A percentile compares a stretch with the other conserved stretches of the same genome.
These are phyloP conservation scores for Postia placenta DNA, from an alignment of 768 basidiomycete genomes.

Conservation along the genomic window DNA sequence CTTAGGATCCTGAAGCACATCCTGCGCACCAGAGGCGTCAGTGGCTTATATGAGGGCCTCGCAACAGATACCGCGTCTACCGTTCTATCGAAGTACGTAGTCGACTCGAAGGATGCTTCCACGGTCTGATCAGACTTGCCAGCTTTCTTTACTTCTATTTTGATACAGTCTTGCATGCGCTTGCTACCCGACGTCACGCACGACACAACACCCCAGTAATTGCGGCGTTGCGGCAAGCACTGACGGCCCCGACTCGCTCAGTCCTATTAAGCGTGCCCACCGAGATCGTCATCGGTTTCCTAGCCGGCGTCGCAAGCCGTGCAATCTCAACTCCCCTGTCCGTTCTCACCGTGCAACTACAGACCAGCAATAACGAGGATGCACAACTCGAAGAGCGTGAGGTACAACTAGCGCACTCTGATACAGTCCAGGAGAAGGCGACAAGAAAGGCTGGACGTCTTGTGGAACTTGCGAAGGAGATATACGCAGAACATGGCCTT, in stretches of 20 bases:
- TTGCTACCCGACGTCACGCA: constrained; percentile 29
- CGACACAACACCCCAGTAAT: constrained; percentile 1
- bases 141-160: constrained; percentile 60
- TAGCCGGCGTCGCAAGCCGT: constrained; percentile 51
- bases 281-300: constrained; percentile 49
- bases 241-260: constrained; percentile 10
- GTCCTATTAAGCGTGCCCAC: constrained; percentile 31
- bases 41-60: constrained; percentile 46
- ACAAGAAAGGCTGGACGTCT: constrained; percentile 6
- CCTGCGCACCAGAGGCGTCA: constrained; percentile 33
- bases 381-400: too few relatives aligned
- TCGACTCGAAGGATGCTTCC: too few relatives aligned
- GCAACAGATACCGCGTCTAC: constrained; percentile 48
- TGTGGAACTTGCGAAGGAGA: constrained; percentile 28
- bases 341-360: constrained; percentile 49
- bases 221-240: constrained; percentile 2
- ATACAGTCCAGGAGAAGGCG: not conserved
- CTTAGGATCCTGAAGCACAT: constrained; percentile 32
- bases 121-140: too few relatives aligned
- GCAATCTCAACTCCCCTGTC: constrained; percentile 50
- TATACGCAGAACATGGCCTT: constrained; percentile 44
- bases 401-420: not conserved
- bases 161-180: constrained; percentile 43
- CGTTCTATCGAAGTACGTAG: constrained; percentile 42
- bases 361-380: constrained; percentile 35